Evolutionary conservation across 129 eudicot genomes (phyloP).

Genomic region (Apium graveolens): DNA sequence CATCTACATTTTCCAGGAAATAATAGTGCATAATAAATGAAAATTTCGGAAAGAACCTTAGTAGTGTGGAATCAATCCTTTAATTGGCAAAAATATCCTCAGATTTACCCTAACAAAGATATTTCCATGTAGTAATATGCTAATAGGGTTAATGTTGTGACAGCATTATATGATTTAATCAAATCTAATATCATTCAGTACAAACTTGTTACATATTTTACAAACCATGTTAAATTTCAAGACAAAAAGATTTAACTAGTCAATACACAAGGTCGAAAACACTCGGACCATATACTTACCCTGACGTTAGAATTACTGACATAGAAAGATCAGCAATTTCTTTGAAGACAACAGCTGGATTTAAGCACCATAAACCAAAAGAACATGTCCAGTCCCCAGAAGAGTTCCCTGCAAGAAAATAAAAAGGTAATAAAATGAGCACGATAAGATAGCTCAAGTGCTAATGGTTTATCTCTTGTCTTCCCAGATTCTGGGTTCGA

Average conservation of each 20-base stretch:
- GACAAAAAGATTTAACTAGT: neutral
- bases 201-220: neutral
- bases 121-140: neutral
- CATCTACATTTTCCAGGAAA: neutral
- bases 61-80: neutral
- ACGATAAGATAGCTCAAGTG: no score
- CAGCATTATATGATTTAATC: neutral
- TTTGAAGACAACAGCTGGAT: constrained; percentile 92
- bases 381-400: constrained; percentile 50
- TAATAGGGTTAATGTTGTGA: neutral
- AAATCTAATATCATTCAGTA: neutral
- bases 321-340: constrained; percentile 62
- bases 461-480: no score
- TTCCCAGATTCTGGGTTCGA: no score
- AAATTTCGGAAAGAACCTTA: neutral
- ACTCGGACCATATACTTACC: constrained; percentile 40
- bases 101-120: neutral
- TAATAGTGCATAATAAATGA: neutral
- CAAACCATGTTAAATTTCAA: neutral
- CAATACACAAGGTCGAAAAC: neutral
- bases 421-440: constrained; percentile 9
- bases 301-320: constrained; percentile 89
- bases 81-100: neutral
- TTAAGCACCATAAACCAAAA: constrained; percentile 84
- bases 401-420: constrained; percentile 31